Percentiles rank a stretch among this genome's conserved stretches.
phyloP scores from a whole-genome alignment of 305 asterid genomes.

The Striga hermonthica region DNA sequence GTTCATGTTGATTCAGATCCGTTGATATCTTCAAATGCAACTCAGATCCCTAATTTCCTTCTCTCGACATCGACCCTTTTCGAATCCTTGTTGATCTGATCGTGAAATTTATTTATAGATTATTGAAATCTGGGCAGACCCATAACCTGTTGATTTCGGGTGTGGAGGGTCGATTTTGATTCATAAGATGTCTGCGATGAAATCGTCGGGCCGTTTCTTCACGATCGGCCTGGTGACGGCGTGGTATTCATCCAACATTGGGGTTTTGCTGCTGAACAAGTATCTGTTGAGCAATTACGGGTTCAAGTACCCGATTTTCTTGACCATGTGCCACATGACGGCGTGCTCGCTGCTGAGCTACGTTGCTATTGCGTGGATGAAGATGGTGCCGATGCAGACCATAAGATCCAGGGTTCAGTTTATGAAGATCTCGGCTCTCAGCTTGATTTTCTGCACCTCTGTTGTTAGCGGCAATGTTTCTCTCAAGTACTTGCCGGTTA shows the following conservation, averaged over 20 bases:
- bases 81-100: constrained; percentile 32
- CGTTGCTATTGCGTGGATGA: constrained; percentile 78
- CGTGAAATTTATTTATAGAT: background rate
- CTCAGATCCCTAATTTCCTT: constrained; percentile 37
- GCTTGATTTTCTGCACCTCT: constrained; percentile 69
- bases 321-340: constrained; percentile 80
- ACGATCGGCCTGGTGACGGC: constrained; percentile 64
- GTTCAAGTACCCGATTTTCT: constrained; percentile 70
- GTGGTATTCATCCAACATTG: constrained; percentile 80
- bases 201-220: constrained; percentile 51
- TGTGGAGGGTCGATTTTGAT: constrained; percentile 3
- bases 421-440: constrained; percentile 68
- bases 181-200: constrained; percentile 42
- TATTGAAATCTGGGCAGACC: background rate
- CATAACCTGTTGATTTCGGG: constrained; percentile 13
- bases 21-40: constrained; percentile 35
- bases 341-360: constrained; percentile 79
- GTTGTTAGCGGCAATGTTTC: constrained; percentile 78
- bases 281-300: constrained; percentile 71
- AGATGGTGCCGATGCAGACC: constrained; percentile 73
- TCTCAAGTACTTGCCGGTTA: constrained; percentile 66
- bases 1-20: constrained; percentile 30
- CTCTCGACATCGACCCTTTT: constrained; percentile 27
- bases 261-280: constrained; percentile 71
- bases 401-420: constrained; percentile 71